Evolutionary conservation across 2,329 filamentous ascomycete genomes (phyloP), one percentile per base, ranked within the genome.

Genomic region (Lecanosticta acicola): DNA sequence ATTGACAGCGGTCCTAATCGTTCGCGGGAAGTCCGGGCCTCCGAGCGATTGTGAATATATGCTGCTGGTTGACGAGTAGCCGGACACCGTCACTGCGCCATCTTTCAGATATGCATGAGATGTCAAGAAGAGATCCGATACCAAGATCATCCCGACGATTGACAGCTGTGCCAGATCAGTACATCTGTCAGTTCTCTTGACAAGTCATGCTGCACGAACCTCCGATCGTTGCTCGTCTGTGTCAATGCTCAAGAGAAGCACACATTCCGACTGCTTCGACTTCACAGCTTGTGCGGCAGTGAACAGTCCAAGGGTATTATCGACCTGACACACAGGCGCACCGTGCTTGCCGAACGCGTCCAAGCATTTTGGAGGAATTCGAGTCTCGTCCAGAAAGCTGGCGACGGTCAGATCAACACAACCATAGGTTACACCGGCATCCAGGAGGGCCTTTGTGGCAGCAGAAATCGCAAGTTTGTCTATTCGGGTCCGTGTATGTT

Each of bases 61-160:
- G 10, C 37, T 45, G 21, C 39, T 45, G 13, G 44, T 21, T 8
- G 57, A 18, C 10, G 45, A 39, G 39, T 24, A 50, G 26, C 49
- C 57, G 20, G 26, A 38, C 21, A 61, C 48, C 21, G 46, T 29
- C 33, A 57, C 44, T 14, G 58, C 51, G 3, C 45, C 47, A 44
- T 61, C 57, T 40, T 51, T 59, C 16, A 61, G 40, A 38, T 59
- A 61, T 32, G 55, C 54, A 42, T 59, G 57, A 1, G 57, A 55
- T 10, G 43, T 56, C 20, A 59, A 48, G 37, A 61, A 59, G 2
- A 46, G 42, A 20, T 56, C 53, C 9, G 56, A 59, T 18, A 61
- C 52, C 19, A 61, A 35, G 9, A 61, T 48, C 2, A 53, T 34
- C 8, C 50, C 58, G 14, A 58, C 46, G 16, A 53, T 39, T 16